These are phyloP conservation scores for Vaccinium darrowii DNA, from an alignment of 148 eudicot genomes.

Conservation along the genomic window DNA sequence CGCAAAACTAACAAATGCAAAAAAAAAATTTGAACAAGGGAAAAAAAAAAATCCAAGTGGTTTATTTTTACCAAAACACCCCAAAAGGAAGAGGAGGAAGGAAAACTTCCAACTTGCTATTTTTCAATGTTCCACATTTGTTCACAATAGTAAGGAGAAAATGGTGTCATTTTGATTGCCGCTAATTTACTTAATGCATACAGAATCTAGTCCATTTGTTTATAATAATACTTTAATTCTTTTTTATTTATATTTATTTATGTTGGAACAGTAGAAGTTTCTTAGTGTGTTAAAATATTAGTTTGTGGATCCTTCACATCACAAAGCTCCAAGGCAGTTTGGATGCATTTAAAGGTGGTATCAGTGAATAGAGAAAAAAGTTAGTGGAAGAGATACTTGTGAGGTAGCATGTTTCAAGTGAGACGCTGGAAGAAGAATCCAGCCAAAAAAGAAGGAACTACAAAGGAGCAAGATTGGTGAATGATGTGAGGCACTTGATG, in stretches of 20 bases:
- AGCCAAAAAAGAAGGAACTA: background rate
- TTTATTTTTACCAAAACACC: too few species aligned
- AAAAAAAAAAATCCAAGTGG: too few species aligned
- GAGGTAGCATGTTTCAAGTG: background rate
- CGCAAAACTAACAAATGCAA: too few species aligned
- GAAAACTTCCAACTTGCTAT: background rate
- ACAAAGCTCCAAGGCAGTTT: background rate
- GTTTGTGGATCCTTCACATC: background rate
- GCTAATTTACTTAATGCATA: background rate
- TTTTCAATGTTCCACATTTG: background rate
- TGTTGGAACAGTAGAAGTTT: background rate
- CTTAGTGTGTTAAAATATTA: background rate
- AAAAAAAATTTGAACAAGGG: too few species aligned
- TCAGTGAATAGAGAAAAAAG: background rate
- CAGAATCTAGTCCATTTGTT: background rate
- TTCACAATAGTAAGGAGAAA: background rate
- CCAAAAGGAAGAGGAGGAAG: background rate
- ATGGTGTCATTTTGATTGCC: background rate
- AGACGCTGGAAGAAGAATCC: background rate
- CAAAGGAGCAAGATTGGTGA: slow-evolving; percentile 1
- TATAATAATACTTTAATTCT: background rate
- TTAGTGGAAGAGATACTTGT: background rate
- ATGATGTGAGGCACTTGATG: background rate
- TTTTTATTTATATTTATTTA: background rate
- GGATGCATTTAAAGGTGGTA: background rate